Conservation (phyloP, 805 yeast genomes). For the Torulaspora quercuum region DNA sequence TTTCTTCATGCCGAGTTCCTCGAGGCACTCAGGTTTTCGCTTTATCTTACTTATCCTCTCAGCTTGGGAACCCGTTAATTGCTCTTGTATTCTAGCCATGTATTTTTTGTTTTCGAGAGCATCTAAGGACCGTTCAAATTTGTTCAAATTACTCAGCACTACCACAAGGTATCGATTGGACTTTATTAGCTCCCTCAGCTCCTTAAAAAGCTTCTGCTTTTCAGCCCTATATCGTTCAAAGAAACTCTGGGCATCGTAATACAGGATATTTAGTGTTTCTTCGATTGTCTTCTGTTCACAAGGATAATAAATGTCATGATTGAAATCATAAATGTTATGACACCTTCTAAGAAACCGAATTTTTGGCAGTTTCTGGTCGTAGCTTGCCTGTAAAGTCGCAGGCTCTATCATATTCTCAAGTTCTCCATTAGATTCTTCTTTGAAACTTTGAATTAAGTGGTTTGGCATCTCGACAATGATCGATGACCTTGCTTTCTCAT, state of each 20-base stretch:
- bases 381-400: slow-evolving; percentile 27
- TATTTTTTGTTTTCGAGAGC: slow-evolving; percentile 46
- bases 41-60: slow-evolving; percentile 5
- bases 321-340: slow-evolving; percentile 46
- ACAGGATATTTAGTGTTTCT: slow-evolving; percentile 46
- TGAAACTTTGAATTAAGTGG: slow-evolving; percentile 30
- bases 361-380: slow-evolving; percentile 38
- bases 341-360: slow-evolving; percentile 52
- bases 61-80: slow-evolving; percentile 20
- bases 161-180: slow-evolving; percentile 39
- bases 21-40: slow-evolving; percentile 15
- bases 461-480: slow-evolving; percentile 47
- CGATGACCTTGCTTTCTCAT: slow-evolving; percentile 49
- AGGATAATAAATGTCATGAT: slow-evolving; percentile 55
- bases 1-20: slow-evolving; percentile 17
- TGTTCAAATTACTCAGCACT: slow-evolving; percentile 49
- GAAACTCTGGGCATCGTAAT: slow-evolving; percentile 48
- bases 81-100: slow-evolving; percentile 38
- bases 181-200: slow-evolving; percentile 25
- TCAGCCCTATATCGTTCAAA: slow-evolving; percentile 36
- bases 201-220: slow-evolving; percentile 26
- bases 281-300: slow-evolving; percentile 39
- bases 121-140: slow-evolving; percentile 43
- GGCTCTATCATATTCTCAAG: slow-evolving; percentile 19
- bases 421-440: slow-evolving; percentile 24